These are phyloP conservation scores for Rosa persica DNA, from an alignment of 306 rosid genomes.

Conservation along the genomic window DNA sequence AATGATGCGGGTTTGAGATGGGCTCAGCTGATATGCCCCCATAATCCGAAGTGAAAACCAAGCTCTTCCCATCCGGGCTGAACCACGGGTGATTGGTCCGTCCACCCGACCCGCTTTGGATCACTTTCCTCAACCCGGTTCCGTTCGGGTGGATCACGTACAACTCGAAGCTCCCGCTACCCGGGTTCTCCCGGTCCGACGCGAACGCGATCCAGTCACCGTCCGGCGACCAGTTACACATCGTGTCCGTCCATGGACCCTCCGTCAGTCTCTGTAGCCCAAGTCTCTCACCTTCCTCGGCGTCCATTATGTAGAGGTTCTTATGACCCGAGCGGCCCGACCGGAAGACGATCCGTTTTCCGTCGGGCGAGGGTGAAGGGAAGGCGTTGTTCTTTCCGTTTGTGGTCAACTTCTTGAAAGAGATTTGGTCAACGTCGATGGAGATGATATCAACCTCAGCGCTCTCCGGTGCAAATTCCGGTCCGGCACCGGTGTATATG, in stretches of 20 bases:
- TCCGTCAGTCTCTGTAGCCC: constrained; percentile 52
- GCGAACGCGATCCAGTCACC: constrained; percentile 86
- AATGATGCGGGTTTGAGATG: constrained; percentile 76
- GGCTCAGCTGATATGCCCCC: constrained; percentile 83
- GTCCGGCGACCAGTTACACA: constrained; percentile 85
- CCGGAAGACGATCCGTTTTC: constrained; percentile 78
- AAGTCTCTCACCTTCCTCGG: constrained; percentile 51
- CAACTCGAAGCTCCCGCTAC: constrained; percentile 58
- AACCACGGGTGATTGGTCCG: constrained; percentile 73
- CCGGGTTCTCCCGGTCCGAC: constrained; percentile 65
- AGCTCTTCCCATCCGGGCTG: constrained; percentile 64
- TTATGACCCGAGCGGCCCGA: constrained; percentile 72
- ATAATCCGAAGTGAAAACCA: constrained; percentile 71
- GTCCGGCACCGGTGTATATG: constrained; percentile 64
- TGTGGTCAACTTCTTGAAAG: constrained; percentile 49
- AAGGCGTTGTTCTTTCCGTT: constrained; percentile 85
- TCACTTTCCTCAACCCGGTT: constrained; percentile 63
- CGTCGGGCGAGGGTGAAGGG: constrained; percentile 72
- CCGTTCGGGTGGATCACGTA: constrained; percentile 75
- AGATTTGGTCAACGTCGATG: constrained; percentile 22
- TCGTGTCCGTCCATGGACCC: constrained; percentile 80
- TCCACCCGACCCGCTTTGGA: constrained; percentile 68
- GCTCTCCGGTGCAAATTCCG: constrained; percentile 55
- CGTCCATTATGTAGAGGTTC: constrained; percentile 73
- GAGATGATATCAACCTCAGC: constrained; percentile 63